phyloP scores from a whole-genome alignment of 1,284 basidiomycete species.

The Naganishia sp. region DNA sequence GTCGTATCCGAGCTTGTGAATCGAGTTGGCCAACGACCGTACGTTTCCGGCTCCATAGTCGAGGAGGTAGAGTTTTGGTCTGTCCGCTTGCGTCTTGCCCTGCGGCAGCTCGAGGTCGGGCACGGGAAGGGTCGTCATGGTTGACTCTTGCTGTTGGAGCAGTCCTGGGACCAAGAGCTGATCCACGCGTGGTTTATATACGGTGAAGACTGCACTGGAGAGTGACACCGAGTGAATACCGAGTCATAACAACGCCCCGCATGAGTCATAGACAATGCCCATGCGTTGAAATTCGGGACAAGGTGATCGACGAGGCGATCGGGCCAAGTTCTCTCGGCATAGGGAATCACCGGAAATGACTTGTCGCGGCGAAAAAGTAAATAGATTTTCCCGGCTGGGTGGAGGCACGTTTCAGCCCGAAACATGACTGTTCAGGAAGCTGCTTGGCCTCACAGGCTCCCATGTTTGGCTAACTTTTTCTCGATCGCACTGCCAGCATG shows the following conservation, averaged over 20 bases:
- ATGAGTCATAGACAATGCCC: conserved; percentile 4
- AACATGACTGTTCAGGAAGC: neutral
- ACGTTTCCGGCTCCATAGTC: conserved; percentile 97
- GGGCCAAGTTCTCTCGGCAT: neutral
- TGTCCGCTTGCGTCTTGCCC: conserved; percentile 13
- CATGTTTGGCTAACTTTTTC: neutral
- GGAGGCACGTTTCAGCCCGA: conserved; percentile 17
- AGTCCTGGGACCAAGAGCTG: neutral
- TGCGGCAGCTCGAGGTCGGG: conserved; percentile 14
- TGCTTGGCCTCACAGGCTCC: neutral
- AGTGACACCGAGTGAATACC: too few species aligned
- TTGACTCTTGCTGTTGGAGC: neutral
- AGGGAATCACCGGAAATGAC: neutral
- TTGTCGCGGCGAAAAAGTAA: conserved; percentile 3
- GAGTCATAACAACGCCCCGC: neutral
- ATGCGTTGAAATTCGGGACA: conserved; percentile 18
- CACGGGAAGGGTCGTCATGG: conserved; percentile 19
- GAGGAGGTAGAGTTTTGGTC: conserved; percentile 71
- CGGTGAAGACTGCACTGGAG: too few species aligned
- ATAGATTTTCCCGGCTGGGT: neutral
- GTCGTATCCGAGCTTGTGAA: conserved; percentile 78
- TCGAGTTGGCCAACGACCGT: conserved; percentile 87
- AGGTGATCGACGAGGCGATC: conserved; percentile 9
- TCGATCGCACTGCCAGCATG: neutral
- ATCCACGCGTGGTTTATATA: neutral